Base-by-base conservation (phyloP, 73 alveolate species). In the Blepharisma stoltei region DNA sequence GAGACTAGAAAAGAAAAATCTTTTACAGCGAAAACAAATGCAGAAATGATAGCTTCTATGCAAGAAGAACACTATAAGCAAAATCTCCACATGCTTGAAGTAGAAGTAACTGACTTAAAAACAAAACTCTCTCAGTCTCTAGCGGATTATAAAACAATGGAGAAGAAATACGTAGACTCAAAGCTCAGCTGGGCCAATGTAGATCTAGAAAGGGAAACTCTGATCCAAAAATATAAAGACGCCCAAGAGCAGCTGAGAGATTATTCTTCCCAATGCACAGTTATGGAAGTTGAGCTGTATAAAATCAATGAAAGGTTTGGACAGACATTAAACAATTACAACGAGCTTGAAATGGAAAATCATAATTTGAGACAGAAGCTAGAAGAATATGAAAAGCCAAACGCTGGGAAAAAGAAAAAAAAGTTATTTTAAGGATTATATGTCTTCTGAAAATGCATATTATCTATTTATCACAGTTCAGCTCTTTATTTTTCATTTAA, bases 291-390 rank as follows among this genome's bases (percentile, higher is more conserved):
- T 9, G 73, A 60, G 23, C 14, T 60, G 73, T 60, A 60, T 60
- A 60, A 60, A 25, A 60, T 60, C 14, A 60, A 60, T 25, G 73
- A 60, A 60, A 60, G 73, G 73, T 60, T 60, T 60, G 73, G 73
- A 25, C 73, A 60, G 46, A 60, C 73, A 1, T 60, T 60, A 25
- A 60, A 60, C 45, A 8, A 18, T 8, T 14, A 60, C 45, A 60
- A 60, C 23, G 73, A 60, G 23, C 46, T 60, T 20, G 73, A 60
- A 60, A 14, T 60, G 11, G 73, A 60, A 60, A 38, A 14, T 20
- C 14, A 60, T 25, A 60, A 60, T 38, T 25, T 60, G 38, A n/a
- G 73, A 20, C 14, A 9, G 2, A n/a, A 60, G 23, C 14, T 60
- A 14, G 73, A 14, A 14, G 73, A 60, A 60, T 14, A 8, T 14